Evolutionary conservation across 2,329 filamentous ascomycete species (phyloP).

Genomic region (Paracoccidioides lutzii): DNA sequence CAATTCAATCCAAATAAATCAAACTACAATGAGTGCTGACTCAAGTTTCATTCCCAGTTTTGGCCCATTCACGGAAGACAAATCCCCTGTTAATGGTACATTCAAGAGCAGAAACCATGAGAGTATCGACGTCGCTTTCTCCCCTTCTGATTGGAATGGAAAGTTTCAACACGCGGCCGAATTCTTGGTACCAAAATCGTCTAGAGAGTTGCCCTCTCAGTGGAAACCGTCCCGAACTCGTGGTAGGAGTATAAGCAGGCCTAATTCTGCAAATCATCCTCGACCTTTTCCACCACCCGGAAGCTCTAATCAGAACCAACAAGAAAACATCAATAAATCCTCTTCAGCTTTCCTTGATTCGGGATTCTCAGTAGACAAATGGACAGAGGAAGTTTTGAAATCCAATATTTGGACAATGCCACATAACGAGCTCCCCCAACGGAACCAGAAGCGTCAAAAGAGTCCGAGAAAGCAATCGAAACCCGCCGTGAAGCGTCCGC

Average conservation of each 20-base stretch:
- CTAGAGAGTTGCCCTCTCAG: slow-evolving; percentile 15
- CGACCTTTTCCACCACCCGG: slow-evolving; percentile 10
- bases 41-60: slow-evolving; percentile 3
- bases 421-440: slow-evolving; percentile 17
- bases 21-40: slow-evolving; percentile 2
- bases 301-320: slow-evolving; percentile 7
- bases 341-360: slow-evolving; percentile 21
- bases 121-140: slow-evolving; percentile 27
- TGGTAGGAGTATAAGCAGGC: slow-evolving; percentile 13
- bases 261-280: slow-evolving; percentile 12
- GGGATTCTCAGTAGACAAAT: slow-evolving; percentile 28
- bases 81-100: slow-evolving; percentile 8
- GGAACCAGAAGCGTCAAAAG: slow-evolving; percentile 17
- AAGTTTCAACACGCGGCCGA: slow-evolving; percentile 23
- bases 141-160: slow-evolving; percentile 29
- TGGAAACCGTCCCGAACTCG: slow-evolving; percentile 13
- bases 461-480: slow-evolving; percentile 25
- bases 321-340: slow-evolving; percentile 10
- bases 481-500: slow-evolving; percentile 17
- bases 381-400: slow-evolving; percentile 24
- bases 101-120: slow-evolving; percentile 25
- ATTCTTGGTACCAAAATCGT: slow-evolving; percentile 24
- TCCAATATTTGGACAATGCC: slow-evolving; percentile 23
- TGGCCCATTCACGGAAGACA: slow-evolving; percentile 7
- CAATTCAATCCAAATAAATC: background rate